These are phyloP conservation scores for Aegle marmelos DNA, from an alignment of 345 rosid genomes.

Conservation along the genomic window DNA sequence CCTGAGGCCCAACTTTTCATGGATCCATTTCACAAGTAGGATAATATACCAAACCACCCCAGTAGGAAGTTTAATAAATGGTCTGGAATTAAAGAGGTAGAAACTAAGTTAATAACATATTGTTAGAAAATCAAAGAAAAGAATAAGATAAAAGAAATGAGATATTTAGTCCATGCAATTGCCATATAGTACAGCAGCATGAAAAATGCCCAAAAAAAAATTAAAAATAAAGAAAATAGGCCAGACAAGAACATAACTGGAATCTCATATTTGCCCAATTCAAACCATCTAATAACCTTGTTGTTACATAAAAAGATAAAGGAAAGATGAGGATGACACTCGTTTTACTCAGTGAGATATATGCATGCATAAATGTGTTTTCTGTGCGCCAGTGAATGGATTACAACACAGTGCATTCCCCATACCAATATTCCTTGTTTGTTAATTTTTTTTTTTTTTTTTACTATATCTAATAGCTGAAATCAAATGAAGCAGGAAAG, in stretches of 20 bases:
- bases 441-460: background rate
- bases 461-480: background rate
- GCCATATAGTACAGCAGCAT: slow-evolving; percentile 3
- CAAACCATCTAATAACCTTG: background rate
- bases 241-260: background rate
- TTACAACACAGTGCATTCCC: background rate
- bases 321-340: background rate
- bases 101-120: slow-evolving; percentile 10
- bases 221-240: background rate
- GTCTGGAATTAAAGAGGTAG: slow-evolving; percentile 51
- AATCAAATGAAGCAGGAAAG: background rate
- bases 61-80: slow-evolving; percentile 66
- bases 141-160: background rate
- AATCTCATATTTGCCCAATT: background rate
- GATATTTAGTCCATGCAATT: background rate
- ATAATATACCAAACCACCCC: slow-evolving; percentile 38
- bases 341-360: background rate
- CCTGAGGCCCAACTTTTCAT: slow-evolving; percentile 41
- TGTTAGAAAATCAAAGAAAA: background rate
- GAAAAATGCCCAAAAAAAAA: background rate
- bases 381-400: background rate
- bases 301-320: background rate
- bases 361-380: background rate
- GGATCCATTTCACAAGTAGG: slow-evolving; percentile 47
- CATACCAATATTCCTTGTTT: background rate